These are phyloP conservation scores for Alternaria sp. DNA, from an alignment of 2,329 filamentous ascomycete genomes.

Conservation along the genomic window DNA sequence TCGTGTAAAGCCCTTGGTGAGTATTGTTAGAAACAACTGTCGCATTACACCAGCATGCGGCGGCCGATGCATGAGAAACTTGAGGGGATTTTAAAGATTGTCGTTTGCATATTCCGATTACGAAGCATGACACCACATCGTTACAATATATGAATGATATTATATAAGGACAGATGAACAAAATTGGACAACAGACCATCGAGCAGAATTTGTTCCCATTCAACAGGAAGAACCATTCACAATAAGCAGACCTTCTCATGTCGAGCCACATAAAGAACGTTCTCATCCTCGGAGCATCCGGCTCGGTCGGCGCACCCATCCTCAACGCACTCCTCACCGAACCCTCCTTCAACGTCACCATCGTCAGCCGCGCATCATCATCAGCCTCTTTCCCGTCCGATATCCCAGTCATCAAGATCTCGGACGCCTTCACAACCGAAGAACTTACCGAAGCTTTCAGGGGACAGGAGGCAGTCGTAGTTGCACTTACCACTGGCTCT, in stretches of 20 bases:
- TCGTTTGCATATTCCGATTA: not conserved
- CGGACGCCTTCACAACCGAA: slow-evolving; percentile 31
- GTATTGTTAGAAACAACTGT: not conserved
- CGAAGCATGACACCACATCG: not conserved
- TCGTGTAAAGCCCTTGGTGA: not conserved
- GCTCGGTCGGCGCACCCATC: slow-evolving; percentile 36
- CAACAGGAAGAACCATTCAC: not conserved
- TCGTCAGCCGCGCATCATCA: slow-evolving; percentile 43
- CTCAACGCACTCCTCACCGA: slow-evolving; percentile 35
- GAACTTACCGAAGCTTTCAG: slow-evolving; percentile 46
- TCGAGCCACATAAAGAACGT: slow-evolving; percentile 29
- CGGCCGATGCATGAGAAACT: not conserved
- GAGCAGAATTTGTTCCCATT: too few relatives aligned
- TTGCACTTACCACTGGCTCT: slow-evolving; percentile 37
- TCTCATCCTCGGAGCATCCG: slow-evolving; percentile 40
- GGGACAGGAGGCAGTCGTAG: slow-evolving; percentile 52
- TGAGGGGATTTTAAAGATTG: too few relatives aligned
- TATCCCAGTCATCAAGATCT: slow-evolving; percentile 40
- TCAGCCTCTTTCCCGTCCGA: slow-evolving; percentile 32
- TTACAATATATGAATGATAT: not conserved
- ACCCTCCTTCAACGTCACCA: slow-evolving; percentile 42
- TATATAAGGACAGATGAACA: not conserved
- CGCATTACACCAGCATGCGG: not conserved
- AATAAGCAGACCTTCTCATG: slow-evolving; percentile 1
- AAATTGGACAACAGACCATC: not conserved